phyloP scores from a whole-genome alignment of 2,329 filamentous ascomycete species.

The Penicillium janthinellum region DNA sequence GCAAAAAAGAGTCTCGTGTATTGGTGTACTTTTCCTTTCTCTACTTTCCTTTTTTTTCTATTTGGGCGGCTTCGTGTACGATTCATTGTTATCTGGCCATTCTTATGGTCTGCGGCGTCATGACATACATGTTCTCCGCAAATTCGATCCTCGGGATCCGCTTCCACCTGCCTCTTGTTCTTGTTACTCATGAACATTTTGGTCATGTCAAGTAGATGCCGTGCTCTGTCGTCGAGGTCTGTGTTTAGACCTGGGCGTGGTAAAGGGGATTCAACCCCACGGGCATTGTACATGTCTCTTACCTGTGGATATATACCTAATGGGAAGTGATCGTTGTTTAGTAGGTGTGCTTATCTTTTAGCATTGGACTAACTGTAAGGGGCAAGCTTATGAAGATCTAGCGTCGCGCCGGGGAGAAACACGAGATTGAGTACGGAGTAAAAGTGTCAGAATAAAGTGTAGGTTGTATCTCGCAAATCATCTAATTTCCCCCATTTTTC shows the following conservation, averaged over 20 bases:
- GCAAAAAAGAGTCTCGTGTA: slow-evolving; percentile 13
- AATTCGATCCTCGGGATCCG: background rate
- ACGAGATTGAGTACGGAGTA: no score
- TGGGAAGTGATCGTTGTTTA: background rate
- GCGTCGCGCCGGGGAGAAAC: no score
- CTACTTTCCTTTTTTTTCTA: background rate
- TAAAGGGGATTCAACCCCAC: background rate
- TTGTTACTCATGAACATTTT: background rate
- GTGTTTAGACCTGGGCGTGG: background rate
- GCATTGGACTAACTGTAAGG: no score
- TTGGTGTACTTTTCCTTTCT: background rate
- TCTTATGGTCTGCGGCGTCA: slow-evolving; percentile 1
- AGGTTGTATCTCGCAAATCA: no score
- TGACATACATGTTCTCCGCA: background rate
- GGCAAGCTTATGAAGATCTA: no score
- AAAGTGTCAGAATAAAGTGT: no score
- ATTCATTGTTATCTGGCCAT: slow-evolving; percentile 9
- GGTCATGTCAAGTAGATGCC: background rate
- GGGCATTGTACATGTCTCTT: background rate
- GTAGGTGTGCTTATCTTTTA: background rate
- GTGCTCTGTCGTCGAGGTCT: background rate
- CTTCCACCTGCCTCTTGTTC: background rate
- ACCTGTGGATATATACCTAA: background rate
- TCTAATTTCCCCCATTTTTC: no score
- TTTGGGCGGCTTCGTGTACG: slow-evolving; percentile 4